Evolutionary conservation across 345 rosid species (phyloP), one percentile per base, ranked within the genome.

Genomic region (Ricinus communis): DNA sequence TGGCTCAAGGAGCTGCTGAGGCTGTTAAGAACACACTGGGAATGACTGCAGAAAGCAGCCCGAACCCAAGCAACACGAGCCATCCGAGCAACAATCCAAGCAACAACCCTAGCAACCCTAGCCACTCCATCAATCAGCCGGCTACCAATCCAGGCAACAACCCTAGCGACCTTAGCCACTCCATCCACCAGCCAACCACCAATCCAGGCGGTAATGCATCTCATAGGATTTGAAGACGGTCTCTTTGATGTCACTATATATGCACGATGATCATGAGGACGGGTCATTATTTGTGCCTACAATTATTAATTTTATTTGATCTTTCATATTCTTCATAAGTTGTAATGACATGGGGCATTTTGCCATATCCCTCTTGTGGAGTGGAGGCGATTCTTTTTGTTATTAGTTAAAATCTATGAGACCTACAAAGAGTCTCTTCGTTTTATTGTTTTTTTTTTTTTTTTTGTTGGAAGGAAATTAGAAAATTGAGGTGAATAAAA

Each of bases 1-100:
- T 80, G 74, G 83, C 83, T 0, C 71, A 73, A 1, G 81, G 74
- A n/a, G 81, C 81, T 63, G 81, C 81, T 22, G 74, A 63, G 15
- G 80, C 72, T 25, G 69, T 80, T 66, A 80, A 52, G 77, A 76
- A 21, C 69, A 80, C 83, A 16, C 45, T 80, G 3, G 80, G 80
- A 13, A 72, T 80, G 77, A 68, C 59, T 66, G 0, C 59, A 1
- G 69, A 69, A 19, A 60, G 19, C 49, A 46, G 3, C 8, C 19
- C 70, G 3, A 14, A 8, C 38, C 53, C 53, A 28, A 19, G 1
- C 18, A 49, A 28, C 15, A 31, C 50, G 31, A n/a, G 31, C 31
- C 24, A n/a, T n/a, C n/a, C n/a, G n/a, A n/a, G n/a, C n/a, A n/a
- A n/a, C n/a, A n/a, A n/a, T n/a, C n/a, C 24, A 61, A 24, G 30